Evolutionary conservation across 495 filamentous ascomycete species (phyloP), one percentile per base, ranked within the genome.

Genomic region (Cetradonia linearis): DNA sequence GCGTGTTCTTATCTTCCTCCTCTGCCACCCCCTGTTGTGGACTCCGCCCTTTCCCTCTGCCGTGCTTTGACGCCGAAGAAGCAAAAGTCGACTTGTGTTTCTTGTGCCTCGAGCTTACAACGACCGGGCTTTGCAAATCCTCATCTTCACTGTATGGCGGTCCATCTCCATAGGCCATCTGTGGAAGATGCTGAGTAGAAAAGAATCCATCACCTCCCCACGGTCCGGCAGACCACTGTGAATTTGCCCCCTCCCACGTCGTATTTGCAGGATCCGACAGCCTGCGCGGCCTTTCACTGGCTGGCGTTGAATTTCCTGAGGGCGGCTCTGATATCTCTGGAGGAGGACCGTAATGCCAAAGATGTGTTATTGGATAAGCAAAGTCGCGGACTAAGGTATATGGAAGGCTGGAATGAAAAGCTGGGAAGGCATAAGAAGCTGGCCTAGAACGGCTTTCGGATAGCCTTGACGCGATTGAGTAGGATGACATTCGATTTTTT

Each of bases 81-180:
- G 79, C 77, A 31, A 75, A 74, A 4, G 83, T 82, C 18, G 86
- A 87, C 72, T 94, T 93, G 71, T 88, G 84, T 71, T 92, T 93
- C 68, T 84, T 86, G 70, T 94, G 89, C 28, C 87, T 79, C 10
- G 85, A 82, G 59, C 82, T 86, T 11, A 81, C 83, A 53, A 87
- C 82, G 4, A 96, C 87, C 8, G 92, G 92, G 67, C 89, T 94
- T 67, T 95, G 89, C 50, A 97, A 73, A 72, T 97, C 92, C 67
- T 96, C 91, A 71, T 97, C 92, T 71, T 97, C 92, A 71, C 88
- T 94, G 77, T 88, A 97, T n/a, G 92, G 92, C 6, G 92, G 92
- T 3, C 92, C 93, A 71, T 95, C 92, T 14, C 79, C 85, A 69
- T 95, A 94, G 18, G 89, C 84, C 69, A 94, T 91, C 18, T 87